Percentiles rank a stretch among this genome's conserved stretches.
Conservation (phyloP, 208 protist species). For the Leishmania major region DNA sequence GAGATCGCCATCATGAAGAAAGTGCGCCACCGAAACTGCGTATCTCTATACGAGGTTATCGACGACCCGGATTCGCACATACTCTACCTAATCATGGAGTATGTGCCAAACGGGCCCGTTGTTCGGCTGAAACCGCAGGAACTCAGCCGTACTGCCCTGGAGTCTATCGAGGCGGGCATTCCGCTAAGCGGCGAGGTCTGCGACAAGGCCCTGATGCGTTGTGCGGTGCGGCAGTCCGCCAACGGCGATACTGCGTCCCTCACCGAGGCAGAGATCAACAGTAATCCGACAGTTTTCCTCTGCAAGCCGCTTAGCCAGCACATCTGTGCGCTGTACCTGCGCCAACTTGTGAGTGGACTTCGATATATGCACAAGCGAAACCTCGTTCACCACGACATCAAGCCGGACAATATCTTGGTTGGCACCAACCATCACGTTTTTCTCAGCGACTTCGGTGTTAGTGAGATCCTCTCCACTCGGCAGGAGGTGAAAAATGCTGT, state of each 20-base stretch:
- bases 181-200: slow-evolving; percentile 37
- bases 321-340: slow-evolving; percentile 56
- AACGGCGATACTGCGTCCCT: slow-evolving; percentile 24
- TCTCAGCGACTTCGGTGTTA: slow-evolving; percentile 80
- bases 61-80: slow-evolving; percentile 91
- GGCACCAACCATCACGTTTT: slow-evolving; percentile 58
- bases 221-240: slow-evolving; percentile 33
- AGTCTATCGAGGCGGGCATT: slow-evolving; percentile 29
- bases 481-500: slow-evolving; percentile 17
- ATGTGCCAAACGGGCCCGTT: slow-evolving; percentile 80
- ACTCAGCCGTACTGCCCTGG: slow-evolving; percentile 28
- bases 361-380: slow-evolving; percentile 77
- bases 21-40: slow-evolving; percentile 94
- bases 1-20: slow-evolving; percentile 96
- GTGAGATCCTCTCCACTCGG: slow-evolving; percentile 53
- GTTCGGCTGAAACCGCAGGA: slow-evolving; percentile 50
- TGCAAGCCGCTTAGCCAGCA: slow-evolving; percentile 49
- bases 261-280: slow-evolving; percentile 32
- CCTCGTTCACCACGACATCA: slow-evolving; percentile 84
- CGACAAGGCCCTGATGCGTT: slow-evolving; percentile 46
- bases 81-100: slow-evolving; percentile 94
- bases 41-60: slow-evolving; percentile 95
- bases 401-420: slow-evolving; percentile 80
- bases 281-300: slow-evolving; percentile 33
- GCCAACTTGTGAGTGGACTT: slow-evolving; percentile 75